Evolutionary conservation across 2,329 filamentous ascomycete species (phyloP).

Genomic region (Onygena corvina): DNA sequence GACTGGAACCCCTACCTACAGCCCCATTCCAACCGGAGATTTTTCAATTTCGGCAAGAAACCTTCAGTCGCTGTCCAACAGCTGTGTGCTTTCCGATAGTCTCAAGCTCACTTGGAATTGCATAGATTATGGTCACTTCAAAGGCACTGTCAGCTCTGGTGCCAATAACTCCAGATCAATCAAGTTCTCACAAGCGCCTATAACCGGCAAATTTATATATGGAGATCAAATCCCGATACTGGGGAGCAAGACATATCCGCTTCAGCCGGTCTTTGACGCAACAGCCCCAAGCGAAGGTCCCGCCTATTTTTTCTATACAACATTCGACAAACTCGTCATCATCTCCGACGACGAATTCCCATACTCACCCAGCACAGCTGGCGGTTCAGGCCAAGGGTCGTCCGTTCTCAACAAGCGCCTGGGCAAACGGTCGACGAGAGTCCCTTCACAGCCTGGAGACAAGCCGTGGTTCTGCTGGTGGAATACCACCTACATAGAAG

Average conservation of each 20-base stretch:
- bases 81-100: slow-evolving; percentile 38
- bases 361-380: not conserved
- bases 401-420: slow-evolving; percentile 20
- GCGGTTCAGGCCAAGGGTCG: slow-evolving; percentile 16
- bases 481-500: slow-evolving; percentile 55
- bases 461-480: slow-evolving; percentile 59
- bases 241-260: slow-evolving; percentile 30
- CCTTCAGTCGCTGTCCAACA: slow-evolving; percentile 37
- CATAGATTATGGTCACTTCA: slow-evolving; percentile 22
- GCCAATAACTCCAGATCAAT: not conserved
- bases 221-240: slow-evolving; percentile 50
- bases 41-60: slow-evolving; percentile 38
- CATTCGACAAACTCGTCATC: slow-evolving; percentile 55
- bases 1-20: slow-evolving; percentile 34
- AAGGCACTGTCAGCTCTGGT: not conserved
- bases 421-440: slow-evolving; percentile 24
- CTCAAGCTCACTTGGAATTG: slow-evolving; percentile 43
- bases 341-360: slow-evolving; percentile 30
- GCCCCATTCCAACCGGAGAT: slow-evolving; percentile 38
- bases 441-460: slow-evolving; percentile 42
- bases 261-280: slow-evolving; percentile 47
- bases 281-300: slow-evolving; percentile 46
- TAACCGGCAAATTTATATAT: slow-evolving; percentile 40
- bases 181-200: not conserved
- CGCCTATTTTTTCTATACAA: slow-evolving; percentile 50